These are phyloP conservation scores for Thermomucor indicae-seudaticae DNA, from an alignment of 371 early-diverging fungal genomes.

Conservation along the genomic window DNA sequence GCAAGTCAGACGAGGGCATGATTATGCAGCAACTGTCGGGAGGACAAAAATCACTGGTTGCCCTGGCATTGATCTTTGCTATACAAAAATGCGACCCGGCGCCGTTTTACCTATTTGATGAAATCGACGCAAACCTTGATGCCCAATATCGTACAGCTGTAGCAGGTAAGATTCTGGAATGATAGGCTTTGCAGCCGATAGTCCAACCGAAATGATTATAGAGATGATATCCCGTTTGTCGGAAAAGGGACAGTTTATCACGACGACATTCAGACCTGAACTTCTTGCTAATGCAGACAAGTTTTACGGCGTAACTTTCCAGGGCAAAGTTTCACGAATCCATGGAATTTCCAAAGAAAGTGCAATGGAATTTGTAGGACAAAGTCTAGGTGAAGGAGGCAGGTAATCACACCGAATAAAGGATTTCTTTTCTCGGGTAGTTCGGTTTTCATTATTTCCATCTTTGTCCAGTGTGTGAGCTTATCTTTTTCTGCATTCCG, in stretches of 20 bases:
- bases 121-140: constrained; percentile 99
- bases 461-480: too few species aligned
- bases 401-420: too few species aligned
- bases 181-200: neutral
- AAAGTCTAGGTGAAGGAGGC: too few species aligned
- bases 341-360: constrained; percentile 64
- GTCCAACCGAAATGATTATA: too few species aligned
- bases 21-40: constrained; percentile 97
- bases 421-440: too few species aligned
- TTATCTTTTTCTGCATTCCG: too few species aligned
- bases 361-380: constrained; percentile 69
- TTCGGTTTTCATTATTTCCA: too few species aligned
- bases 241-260: constrained; percentile 92
- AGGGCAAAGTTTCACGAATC: constrained; percentile 75
- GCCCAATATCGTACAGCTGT: constrained; percentile 93
- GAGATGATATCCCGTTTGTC: constrained; percentile 88
- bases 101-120: constrained; percentile 99
- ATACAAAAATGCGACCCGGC: constrained; percentile 99
- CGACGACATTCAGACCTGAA: constrained; percentile 97
- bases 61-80: constrained; percentile 97
- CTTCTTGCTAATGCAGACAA: constrained; percentile 87
- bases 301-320: constrained; percentile 96
- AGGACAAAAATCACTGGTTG: constrained; percentile 99
- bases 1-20: constrained; percentile 84
- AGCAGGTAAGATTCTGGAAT: constrained; percentile 54